Evolutionary conservation across 2,329 filamentous ascomycete genomes (phyloP).

Genomic region (Venturia carpophila): DNA sequence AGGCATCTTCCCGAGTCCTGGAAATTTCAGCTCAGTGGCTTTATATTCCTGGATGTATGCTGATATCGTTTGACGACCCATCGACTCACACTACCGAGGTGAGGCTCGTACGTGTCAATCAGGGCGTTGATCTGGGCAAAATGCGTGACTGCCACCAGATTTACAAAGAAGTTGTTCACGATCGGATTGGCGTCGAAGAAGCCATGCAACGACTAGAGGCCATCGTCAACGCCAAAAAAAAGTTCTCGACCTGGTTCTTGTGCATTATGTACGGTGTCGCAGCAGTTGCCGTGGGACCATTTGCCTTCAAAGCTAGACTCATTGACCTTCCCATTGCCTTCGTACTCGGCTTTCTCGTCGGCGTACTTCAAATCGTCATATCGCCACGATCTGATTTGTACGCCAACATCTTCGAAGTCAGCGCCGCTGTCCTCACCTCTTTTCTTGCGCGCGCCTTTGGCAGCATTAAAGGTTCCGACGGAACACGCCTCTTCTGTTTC

Average conservation of each 20-base stretch:
- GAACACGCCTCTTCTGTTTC: conserved; percentile 42
- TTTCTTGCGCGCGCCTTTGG: conserved; percentile 43
- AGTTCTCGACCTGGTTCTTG: conserved; percentile 41
- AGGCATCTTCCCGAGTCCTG: conserved; percentile 79
- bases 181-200: conserved; percentile 64
- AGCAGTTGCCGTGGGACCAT: conserved; percentile 67
- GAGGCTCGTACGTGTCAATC: conserved; percentile 60
- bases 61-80: conserved; percentile 77
- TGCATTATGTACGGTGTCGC: conserved; percentile 69
- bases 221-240: conserved; percentile 51
- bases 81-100: conserved; percentile 72
- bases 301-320: conserved; percentile 67
- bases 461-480: conserved; percentile 34
- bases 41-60: conserved; percentile 89
- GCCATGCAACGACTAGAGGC: conserved; percentile 55
- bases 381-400: conserved; percentile 68
- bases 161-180: conserved; percentile 77
- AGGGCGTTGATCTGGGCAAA: conserved; percentile 66
- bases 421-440: conserved; percentile 42
- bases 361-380: conserved; percentile 64
- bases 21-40: conserved; percentile 85
- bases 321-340: conserved; percentile 75
- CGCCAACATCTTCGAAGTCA: conserved; percentile 44
- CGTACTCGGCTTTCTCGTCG: conserved; percentile 64
- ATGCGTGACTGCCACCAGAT: conserved; percentile 67